phyloP scores from a whole-genome alignment of 768 basidiomycete species.

The Collybiopsis confluens region DNA sequence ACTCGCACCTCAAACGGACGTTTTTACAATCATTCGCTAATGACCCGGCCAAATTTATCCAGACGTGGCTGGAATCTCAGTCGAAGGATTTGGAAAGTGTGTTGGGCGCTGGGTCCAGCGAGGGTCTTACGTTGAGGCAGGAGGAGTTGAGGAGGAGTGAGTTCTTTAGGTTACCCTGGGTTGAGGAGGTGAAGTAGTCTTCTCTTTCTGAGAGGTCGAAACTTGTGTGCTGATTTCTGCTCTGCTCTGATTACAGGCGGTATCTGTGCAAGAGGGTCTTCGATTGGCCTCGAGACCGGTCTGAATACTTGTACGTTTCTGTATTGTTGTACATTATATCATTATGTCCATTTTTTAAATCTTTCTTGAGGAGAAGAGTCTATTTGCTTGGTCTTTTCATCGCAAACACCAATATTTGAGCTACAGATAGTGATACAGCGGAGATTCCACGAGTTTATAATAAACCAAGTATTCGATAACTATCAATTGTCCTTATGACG shows the following conservation, averaged over 20 bases:
- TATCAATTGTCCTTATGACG: background rate
- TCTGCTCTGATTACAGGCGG: conserved; percentile 42
- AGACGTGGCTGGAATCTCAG: conserved; percentile 89
- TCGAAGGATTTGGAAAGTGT: conserved; percentile 86
- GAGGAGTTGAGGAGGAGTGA: conserved; percentile 88
- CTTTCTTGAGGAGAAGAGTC: no score
- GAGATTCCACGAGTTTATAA: no score
- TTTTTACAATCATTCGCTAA: conserved; percentile 81
- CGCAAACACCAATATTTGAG: no score
- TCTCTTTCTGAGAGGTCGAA: no score
- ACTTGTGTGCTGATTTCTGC: background rate
- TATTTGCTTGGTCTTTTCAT: no score
- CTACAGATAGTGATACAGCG: no score
- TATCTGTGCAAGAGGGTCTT: conserved; percentile 80
- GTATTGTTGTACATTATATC: background rate
- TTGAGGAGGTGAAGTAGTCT: conserved; percentile 77
- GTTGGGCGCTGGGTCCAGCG: conserved; percentile 81
- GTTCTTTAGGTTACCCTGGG: conserved; percentile 91
- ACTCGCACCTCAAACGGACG: conserved; percentile 80
- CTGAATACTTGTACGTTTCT: background rate
- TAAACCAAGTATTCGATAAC: no score
- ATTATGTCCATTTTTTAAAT: background rate
- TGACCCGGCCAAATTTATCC: conserved; percentile 77
- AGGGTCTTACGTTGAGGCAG: conserved; percentile 75
- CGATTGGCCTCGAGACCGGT: conserved; percentile 54